phyloP scores from a whole-genome alignment of 1,284 basidiomycete genomes.

The Ustilago esculenta region DNA sequence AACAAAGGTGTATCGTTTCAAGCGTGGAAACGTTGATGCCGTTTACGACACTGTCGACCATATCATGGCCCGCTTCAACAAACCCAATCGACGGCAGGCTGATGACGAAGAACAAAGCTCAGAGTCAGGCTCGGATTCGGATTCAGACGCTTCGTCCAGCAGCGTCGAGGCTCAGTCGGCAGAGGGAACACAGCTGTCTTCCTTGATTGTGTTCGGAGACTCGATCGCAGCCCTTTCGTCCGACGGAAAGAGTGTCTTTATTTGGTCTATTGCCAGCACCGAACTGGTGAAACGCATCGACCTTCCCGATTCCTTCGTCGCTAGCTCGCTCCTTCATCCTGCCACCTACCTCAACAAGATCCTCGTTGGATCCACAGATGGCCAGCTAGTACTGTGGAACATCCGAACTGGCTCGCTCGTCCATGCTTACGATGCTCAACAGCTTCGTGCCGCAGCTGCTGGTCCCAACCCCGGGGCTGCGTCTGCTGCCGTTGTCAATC shows the following conservation, averaged over 20 bases:
- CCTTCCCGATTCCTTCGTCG: slow-evolving; percentile 73
- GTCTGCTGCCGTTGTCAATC: slow-evolving; percentile 67
- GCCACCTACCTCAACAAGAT: slow-evolving; percentile 98
- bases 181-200: slow-evolving; percentile 36
- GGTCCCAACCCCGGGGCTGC: slow-evolving; percentile 59
- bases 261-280: slow-evolving; percentile 74
- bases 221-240: slow-evolving; percentile 71
- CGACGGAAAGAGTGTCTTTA: slow-evolving; percentile 80
- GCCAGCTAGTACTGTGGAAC: slow-evolving; percentile 92
- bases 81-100: slow-evolving; percentile 15
- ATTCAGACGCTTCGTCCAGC: slow-evolving; percentile 14
- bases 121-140: slow-evolving; percentile 17
- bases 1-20: slow-evolving; percentile 77
- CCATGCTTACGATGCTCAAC: slow-evolving; percentile 68
- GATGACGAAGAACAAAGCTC: slow-evolving; percentile 5
- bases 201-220: slow-evolving; percentile 62
- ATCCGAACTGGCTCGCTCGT: slow-evolving; percentile 72
- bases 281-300: slow-evolving; percentile 43
- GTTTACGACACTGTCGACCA: slow-evolving; percentile 44
- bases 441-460: slow-evolving; percentile 33
- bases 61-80: slow-evolving; percentile 32
- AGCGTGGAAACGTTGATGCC: slow-evolving; percentile 84
- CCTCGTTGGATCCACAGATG: slow-evolving; percentile 82
- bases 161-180: slow-evolving; percentile 1
- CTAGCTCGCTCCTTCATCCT: slow-evolving; percentile 86